These are phyloP conservation scores for Suhomyces faveliae DNA, from an alignment of 805 yeast genomes.

Conservation along the genomic window DNA sequence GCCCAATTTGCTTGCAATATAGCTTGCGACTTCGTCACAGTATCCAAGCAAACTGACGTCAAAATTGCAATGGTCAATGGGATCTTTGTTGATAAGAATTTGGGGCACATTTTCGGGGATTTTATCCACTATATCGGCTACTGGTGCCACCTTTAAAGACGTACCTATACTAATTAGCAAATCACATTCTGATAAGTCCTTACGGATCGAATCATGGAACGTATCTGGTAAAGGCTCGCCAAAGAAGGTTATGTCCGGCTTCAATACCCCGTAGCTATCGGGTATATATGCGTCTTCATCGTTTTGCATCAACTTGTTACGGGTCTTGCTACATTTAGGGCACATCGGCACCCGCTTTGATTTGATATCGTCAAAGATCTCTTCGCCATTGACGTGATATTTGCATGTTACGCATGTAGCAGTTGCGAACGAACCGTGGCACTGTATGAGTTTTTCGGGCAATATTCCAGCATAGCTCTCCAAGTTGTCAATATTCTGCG, in stretches of 20 bases:
- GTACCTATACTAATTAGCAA: constrained; percentile 84
- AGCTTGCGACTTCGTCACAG: constrained; percentile 79
- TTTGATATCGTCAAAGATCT: constrained; percentile 59
- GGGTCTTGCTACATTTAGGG: constrained; percentile 50
- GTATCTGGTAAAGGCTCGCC: constrained; percentile 77
- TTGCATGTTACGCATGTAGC: constrained; percentile 84
- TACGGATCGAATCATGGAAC: constrained; percentile 58
- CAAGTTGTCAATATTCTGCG: constrained; percentile 45
- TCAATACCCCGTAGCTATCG: constrained; percentile 74
- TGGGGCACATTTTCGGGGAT: constrained; percentile 77
- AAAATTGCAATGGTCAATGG: constrained; percentile 72
- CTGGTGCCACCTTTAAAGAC: constrained; percentile 89
- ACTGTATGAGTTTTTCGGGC: constrained; percentile 64
- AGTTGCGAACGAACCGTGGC: constrained; percentile 86
- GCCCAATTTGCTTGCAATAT: constrained; percentile 38
- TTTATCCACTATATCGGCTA: constrained; percentile 78
- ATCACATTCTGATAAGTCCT: constrained; percentile 71
- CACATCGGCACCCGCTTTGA: constrained; percentile 66
- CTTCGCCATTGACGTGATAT: constrained; percentile 62
- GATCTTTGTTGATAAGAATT: constrained; percentile 73
- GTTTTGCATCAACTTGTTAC: constrained; percentile 16
- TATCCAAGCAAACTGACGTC: constrained; percentile 75
- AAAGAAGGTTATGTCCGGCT: constrained; percentile 90
- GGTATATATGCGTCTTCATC: constrained; percentile 29
- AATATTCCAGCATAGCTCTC: constrained; percentile 50